Evolutionary conservation across 352 stramenopile species (phyloP).

Genomic region (Phytophthora palmivora): DNA sequence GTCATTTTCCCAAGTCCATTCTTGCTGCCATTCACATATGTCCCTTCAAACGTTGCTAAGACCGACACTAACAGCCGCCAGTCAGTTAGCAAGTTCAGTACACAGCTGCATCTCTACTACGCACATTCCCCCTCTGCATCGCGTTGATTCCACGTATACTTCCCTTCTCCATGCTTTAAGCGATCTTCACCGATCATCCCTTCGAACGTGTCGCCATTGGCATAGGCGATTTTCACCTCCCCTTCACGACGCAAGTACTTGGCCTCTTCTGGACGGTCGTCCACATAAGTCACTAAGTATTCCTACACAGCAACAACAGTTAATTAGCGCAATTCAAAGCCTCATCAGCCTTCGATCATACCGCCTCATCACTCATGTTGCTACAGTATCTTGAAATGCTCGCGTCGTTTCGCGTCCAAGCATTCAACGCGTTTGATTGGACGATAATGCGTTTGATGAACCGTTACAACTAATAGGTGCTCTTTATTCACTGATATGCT

Average conservation of each 20-base stretch:
- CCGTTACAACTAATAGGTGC: background rate
- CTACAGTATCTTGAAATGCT: background rate
- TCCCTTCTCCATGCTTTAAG: slow-evolving; percentile 87
- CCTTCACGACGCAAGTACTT: slow-evolving; percentile 89
- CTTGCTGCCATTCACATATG: slow-evolving; percentile 88
- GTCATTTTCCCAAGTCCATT: slow-evolving; percentile 92
- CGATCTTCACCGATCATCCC: slow-evolving; percentile 78
- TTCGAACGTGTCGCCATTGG: slow-evolving; percentile 92
- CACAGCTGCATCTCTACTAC: slow-evolving; percentile 7
- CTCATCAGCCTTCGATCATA: slow-evolving; percentile 12
- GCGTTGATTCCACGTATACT: slow-evolving; percentile 89
- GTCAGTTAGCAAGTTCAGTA: background rate
- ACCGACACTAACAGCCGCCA: slow-evolving; percentile 54
- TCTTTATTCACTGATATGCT: slow-evolving; percentile 14
- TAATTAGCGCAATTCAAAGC: background rate
- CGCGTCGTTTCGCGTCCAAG: slow-evolving; percentile 26
- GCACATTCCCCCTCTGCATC: slow-evolving; percentile 70
- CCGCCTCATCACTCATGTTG: slow-evolving; percentile 59
- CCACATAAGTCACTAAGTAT: slow-evolving; percentile 86
- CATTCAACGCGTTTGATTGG: background rate
- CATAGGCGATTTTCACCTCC: slow-evolving; percentile 89
- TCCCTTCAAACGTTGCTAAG: slow-evolving; percentile 85
- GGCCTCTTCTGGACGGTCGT: slow-evolving; percentile 84
- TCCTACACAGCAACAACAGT: slow-evolving; percentile 41
- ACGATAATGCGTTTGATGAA: background rate